A percentile compares a stretch with the other conserved stretches of the same genome.
Evolutionary conservation across 768 basidiomycete genomes (phyloP).

Genomic region (Hericium erinaceus): DNA sequence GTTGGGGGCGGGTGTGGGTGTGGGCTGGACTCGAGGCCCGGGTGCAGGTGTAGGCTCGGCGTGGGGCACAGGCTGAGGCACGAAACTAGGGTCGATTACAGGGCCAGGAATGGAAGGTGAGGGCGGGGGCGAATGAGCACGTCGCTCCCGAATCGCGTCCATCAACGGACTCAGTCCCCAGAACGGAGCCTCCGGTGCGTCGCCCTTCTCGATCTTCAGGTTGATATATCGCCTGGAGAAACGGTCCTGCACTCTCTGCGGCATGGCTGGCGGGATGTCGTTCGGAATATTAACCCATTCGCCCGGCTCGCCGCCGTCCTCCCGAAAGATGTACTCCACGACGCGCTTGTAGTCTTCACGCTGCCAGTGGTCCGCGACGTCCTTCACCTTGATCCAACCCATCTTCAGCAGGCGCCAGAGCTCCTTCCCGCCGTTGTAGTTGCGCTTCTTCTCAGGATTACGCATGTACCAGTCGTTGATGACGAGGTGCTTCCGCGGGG

Average conservation of each 20-base stretch:
- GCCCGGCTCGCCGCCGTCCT: slow-evolving; percentile 14
- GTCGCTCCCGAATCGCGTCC: too few species aligned
- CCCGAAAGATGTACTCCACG: slow-evolving; percentile 14
- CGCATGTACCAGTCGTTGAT: slow-evolving; percentile 22
- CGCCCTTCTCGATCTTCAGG: neutral
- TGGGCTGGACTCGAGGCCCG: too few species aligned
- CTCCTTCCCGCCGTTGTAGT: slow-evolving; percentile 12
- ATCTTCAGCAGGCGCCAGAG: slow-evolving; percentile 19
- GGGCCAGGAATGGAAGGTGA: too few species aligned
- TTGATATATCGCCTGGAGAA: neutral
- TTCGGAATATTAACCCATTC: neutral
- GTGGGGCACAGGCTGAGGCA: too few species aligned
- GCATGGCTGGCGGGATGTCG: neutral
- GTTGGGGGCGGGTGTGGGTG: too few species aligned
- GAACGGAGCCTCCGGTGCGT: neutral
- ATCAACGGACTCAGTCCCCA: neutral
- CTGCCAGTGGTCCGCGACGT: slow-evolving; percentile 17
- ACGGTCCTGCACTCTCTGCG: neutral
- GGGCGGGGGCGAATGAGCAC: too few species aligned
- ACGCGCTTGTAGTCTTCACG: slow-evolving; percentile 14
- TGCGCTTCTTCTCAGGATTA: slow-evolving; percentile 1
- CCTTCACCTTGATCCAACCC: slow-evolving; percentile 19
- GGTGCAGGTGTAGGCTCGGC: too few species aligned
- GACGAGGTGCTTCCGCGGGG: slow-evolving; percentile 16
- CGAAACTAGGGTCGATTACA: too few species aligned